Conservation (phyloP, 2,329 filamentous ascomycete species). For the Sporothrix brasiliensis region DNA sequence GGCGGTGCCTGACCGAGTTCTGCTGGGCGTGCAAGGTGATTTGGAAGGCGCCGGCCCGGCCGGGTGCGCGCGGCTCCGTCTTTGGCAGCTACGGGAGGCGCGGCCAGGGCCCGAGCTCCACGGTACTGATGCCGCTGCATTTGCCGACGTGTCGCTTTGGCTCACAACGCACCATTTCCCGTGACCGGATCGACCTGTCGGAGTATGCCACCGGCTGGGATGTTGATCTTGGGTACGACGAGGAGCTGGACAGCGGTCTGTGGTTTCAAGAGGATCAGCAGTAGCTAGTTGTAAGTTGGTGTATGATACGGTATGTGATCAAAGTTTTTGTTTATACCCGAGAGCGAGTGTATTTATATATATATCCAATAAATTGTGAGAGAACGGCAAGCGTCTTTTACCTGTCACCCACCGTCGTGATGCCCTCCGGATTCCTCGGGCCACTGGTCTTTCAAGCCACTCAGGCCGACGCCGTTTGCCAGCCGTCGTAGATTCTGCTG, state of each 20-base stretch:
- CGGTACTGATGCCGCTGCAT: background rate
- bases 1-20: constrained; percentile 45
- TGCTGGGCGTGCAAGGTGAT: constrained; percentile 41
- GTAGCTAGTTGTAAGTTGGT: background rate
- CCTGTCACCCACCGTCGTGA: too few relatives aligned
- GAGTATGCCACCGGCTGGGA: constrained; percentile 17
- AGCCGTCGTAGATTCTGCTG: constrained; percentile 40
- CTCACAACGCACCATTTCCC: background rate
- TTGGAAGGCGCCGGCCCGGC: background rate
- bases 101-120: background rate
- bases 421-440: constrained; percentile 28
- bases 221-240: background rate
- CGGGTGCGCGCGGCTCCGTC: background rate
- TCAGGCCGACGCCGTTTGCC: constrained; percentile 33
- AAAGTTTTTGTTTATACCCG: background rate
- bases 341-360: background rate
- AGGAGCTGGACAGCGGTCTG: background rate
- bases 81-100: background rate
- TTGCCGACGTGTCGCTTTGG: background rate
- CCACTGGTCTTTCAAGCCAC: constrained; percentile 39
- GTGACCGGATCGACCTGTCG: background rate
- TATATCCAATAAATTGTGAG: background rate
- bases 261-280: constrained; percentile 2
- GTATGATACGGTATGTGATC: too few relatives aligned
- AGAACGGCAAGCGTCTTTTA: background rate